A percentile compares a stretch with the other conserved stretches of the same genome.
Evolutionary conservation across 2,329 filamentous ascomycete genomes (phyloP).

Genomic region (Fusarium compactum): DNA sequence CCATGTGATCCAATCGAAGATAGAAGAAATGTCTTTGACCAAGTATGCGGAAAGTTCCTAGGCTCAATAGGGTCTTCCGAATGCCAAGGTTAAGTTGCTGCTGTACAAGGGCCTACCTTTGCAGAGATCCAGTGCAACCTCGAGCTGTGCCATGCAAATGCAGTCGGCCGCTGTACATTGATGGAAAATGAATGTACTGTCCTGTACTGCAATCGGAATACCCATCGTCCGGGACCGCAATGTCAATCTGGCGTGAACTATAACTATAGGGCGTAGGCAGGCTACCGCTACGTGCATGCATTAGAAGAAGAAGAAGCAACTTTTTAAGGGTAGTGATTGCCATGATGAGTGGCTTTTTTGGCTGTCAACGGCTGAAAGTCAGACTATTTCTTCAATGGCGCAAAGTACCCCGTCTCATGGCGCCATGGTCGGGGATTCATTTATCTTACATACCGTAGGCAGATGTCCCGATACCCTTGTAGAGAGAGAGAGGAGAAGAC

Average conservation of each 20-base stretch:
- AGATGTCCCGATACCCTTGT: conserved; percentile 11
- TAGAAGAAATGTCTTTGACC: conserved; percentile 22
- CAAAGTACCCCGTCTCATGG: not conserved
- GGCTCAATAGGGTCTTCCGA: conserved; percentile 14
- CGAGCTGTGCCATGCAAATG: conserved; percentile 28
- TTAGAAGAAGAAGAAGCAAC: not conserved
- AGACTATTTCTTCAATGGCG: not conserved
- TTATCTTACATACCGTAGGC: not conserved
- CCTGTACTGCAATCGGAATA: conserved; percentile 1
- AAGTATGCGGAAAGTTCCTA: conserved; percentile 31
- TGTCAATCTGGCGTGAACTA: conserved; percentile 8
- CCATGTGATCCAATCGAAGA: conserved; percentile 30
- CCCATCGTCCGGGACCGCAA: conserved; percentile 16
- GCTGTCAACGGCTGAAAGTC: not conserved
- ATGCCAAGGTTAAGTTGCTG: not conserved
- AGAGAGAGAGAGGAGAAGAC: not conserved
- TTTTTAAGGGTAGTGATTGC: conserved; percentile 2
- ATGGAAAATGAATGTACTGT: not conserved
- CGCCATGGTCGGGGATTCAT: not conserved
- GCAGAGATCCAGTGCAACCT: conserved; percentile 37
- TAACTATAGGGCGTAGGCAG: not conserved
- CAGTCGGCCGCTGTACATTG: conserved; percentile 25
- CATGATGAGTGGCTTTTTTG: conserved; percentile 22
- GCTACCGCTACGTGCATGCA: conserved; percentile 1
- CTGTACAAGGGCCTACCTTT: conserved; percentile 12